Conservation (phyloP, 139 green algal species). For the Penium margaritaceum region DNA sequence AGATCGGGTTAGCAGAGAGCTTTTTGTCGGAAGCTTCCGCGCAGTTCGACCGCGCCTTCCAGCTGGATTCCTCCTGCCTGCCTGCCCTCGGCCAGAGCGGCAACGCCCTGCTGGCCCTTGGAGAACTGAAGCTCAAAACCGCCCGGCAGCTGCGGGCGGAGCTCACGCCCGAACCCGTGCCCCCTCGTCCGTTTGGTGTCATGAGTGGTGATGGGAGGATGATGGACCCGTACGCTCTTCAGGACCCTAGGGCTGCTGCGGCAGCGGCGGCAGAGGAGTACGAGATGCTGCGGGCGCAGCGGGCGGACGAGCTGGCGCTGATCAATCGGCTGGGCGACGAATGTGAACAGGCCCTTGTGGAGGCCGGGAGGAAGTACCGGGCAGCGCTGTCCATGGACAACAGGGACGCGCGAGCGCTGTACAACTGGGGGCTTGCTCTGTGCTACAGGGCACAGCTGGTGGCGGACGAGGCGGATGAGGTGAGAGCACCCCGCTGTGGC, state of each 20-base stretch:
- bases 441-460: conserved; percentile 40
- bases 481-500: no score
- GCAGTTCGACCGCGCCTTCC: conserved; percentile 2
- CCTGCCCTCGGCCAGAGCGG: conserved; percentile 26
- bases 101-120: conserved; percentile 38
- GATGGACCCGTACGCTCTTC: no score
- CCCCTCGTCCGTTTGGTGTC: neutral
- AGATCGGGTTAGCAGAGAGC: conserved; percentile 20
- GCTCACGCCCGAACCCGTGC: neutral
- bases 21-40: conserved; percentile 17
- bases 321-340: conserved; percentile 11
- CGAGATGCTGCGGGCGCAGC: neutral
- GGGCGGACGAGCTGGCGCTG: neutral
- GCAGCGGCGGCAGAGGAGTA: neutral
- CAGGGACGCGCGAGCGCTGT: conserved; percentile 33
- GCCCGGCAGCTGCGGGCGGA: conserved; percentile 3
- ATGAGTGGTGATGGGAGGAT: no score
- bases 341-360: conserved; percentile 34
- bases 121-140: conserved; percentile 28
- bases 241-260: neutral
- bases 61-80: conserved; percentile 17
- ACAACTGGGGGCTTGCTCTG: conserved; percentile 47
- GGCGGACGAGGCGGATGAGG: conserved; percentile 28
- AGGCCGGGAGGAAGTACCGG: conserved; percentile 38
- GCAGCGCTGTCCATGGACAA: conserved; percentile 31